Conservation (phyloP, 192 early-diverging fungal species). For the Entophlyctis luteolus region DNA sequence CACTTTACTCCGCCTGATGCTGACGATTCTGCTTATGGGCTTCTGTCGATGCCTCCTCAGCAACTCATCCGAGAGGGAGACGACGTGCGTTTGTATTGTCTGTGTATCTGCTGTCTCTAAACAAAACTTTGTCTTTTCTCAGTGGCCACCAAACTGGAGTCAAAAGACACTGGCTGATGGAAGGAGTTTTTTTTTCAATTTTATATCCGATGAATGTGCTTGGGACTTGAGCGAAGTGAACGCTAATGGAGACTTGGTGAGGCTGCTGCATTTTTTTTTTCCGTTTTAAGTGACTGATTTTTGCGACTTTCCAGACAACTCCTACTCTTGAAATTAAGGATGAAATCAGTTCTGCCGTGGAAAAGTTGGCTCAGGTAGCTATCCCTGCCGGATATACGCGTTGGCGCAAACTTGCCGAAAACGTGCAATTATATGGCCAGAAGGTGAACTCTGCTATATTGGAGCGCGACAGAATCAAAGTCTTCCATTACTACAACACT, state of each 20-base stretch:
- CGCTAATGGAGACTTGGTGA: too few species aligned
- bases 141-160: constrained; percentile 59
- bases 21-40: neutral
- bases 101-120: neutral
- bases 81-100: neutral
- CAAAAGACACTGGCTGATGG: constrained; percentile 56
- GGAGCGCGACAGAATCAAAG: constrained; percentile 39
- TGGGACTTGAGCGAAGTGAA: constrained; percentile 41
- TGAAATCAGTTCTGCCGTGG: neutral
- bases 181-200: constrained; percentile 63
- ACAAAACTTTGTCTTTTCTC: neutral
- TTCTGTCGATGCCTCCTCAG: neutral
- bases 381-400: constrained; percentile 8
- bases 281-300: neutral
- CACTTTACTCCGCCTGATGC: constrained; percentile 50
- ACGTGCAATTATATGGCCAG: constrained; percentile 41
- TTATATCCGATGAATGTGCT: constrained; percentile 61
- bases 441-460: constrained; percentile 34
- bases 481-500: constrained; percentile 33
- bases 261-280: too few species aligned
- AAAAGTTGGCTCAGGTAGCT: neutral
- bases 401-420: constrained; percentile 40
- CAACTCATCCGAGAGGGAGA: neutral
- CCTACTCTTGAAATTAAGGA: constrained; percentile 32
- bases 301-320: neutral